These are phyloP conservation scores for Nitzschia putrida DNA, from an alignment of 108 stramenopile genomes.

Conservation along the genomic window DNA sequence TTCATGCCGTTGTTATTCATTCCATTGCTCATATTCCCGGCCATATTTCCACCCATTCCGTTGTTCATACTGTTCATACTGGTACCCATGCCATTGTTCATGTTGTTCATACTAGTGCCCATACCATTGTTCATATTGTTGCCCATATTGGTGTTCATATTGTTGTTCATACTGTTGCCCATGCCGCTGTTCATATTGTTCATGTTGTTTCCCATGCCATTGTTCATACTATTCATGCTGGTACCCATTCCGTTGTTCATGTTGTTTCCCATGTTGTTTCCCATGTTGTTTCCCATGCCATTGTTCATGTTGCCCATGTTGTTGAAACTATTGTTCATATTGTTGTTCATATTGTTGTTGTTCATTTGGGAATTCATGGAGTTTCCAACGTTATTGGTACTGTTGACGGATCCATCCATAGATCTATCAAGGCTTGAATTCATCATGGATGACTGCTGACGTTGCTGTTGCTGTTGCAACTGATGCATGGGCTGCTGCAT, in stretches of 20 bases:
- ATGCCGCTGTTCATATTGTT: conserved; percentile 10
- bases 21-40: not conserved
- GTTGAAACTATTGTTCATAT: not conserved
- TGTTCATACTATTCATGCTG: conserved; percentile 7
- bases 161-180: conserved; percentile 1
- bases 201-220: not conserved
- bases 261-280: conserved; percentile 4
- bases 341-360: not conserved
- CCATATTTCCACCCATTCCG: conserved; percentile 1
- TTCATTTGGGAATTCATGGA: conserved; percentile 4
- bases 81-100: conserved; percentile 2
- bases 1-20: conserved; percentile 5
- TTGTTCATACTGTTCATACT: conserved; percentile 7
- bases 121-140: not conserved
- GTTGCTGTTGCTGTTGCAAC: conserved; percentile 8
- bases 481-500: conserved; percentile 30
- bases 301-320: not conserved
- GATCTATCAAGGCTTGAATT: not conserved
- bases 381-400: not conserved
- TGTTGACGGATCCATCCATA: conserved; percentile 4
- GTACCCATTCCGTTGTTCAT: not conserved
- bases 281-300: not conserved
- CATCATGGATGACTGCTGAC: conserved; percentile 5
- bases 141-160: not conserved
- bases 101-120: not conserved